phyloP scores from a whole-genome alignment of 2,329 filamentous ascomycete species.

The Conoideocrella luteorostrata region DNA sequence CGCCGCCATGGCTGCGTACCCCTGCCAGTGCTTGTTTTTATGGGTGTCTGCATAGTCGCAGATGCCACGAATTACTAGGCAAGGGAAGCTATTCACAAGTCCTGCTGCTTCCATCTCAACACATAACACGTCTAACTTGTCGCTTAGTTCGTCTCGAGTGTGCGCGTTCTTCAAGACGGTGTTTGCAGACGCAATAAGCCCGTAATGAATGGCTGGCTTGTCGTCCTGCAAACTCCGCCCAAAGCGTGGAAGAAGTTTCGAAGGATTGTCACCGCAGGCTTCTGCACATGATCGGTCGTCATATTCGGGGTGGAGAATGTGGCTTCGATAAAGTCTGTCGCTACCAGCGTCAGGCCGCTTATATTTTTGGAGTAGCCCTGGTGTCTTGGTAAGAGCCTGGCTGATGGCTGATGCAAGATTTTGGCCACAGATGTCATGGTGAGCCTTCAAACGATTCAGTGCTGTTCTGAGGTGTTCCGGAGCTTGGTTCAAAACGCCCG shows the following conservation, averaged over 20 bases:
- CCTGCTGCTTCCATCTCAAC: slow-evolving; percentile 25
- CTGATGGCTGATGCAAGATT: no score
- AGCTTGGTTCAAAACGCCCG: slow-evolving; percentile 13
- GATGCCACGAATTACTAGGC: slow-evolving; percentile 26
- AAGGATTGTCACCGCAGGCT: slow-evolving; percentile 5
- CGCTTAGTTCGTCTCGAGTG: slow-evolving; percentile 17
- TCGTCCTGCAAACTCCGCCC: slow-evolving; percentile 1
- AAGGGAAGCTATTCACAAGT: slow-evolving; percentile 15
- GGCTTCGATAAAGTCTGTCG: slow-evolving; percentile 8
- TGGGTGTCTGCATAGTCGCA: slow-evolving; percentile 31
- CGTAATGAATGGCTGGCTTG: slow-evolving; percentile 14
- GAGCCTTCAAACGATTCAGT: background rate
- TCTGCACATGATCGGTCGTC: slow-evolving; percentile 8
- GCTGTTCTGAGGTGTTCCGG: background rate
- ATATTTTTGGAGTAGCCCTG: no score
- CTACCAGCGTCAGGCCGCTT: no score
- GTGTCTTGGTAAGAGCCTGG: no score
- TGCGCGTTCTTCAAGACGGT: slow-evolving; percentile 14
- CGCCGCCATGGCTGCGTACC: slow-evolving; percentile 20
- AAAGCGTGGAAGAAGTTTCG: background rate
- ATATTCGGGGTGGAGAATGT: slow-evolving; percentile 4
- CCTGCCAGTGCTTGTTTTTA: no score
- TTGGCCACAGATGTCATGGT: background rate
- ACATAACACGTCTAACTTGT: slow-evolving; percentile 13
- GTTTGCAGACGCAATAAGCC: slow-evolving; percentile 8